These are phyloP conservation scores for Mucor racemosus DNA, from an alignment of 371 early-diverging fungal genomes.

Conservation along the genomic window DNA sequence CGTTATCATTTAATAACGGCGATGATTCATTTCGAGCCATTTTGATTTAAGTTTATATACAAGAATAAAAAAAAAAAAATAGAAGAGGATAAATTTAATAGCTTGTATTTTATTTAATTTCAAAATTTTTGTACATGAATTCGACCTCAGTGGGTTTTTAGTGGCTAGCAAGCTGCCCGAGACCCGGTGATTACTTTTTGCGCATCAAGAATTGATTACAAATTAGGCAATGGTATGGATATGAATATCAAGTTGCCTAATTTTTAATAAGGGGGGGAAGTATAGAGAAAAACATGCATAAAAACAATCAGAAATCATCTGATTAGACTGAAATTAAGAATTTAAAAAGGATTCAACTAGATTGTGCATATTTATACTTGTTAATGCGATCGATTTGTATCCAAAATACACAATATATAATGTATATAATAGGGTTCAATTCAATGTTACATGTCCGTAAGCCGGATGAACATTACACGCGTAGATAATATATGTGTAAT, in stretches of 20 bases:
- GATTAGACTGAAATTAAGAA: too few relatives aligned
- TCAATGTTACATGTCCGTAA: background rate
- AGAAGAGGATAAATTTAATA: background rate
- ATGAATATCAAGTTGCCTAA: background rate
- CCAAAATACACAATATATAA: background rate
- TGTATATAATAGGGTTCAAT: background rate
- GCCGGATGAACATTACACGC: background rate
- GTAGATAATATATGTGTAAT: background rate
- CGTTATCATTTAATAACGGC: conserved; percentile 29
- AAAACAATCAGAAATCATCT: background rate
- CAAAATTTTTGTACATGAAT: background rate
- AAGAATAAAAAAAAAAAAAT: background rate
- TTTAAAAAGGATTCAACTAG: too few relatives aligned
- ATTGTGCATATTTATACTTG: too few relatives aligned
- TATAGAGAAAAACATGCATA: background rate
- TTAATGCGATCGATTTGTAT: too few relatives aligned
- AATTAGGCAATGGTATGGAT: background rate
- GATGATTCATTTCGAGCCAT: conserved; percentile 36
- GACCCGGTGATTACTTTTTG: background rate
- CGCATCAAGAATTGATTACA: background rate
- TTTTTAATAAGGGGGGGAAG: background rate
- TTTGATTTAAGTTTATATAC: background rate
- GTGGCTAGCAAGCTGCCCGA: background rate
- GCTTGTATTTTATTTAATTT: background rate
- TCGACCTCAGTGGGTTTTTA: background rate